These are phyloP conservation scores for Lasiodiplodia gonubiensis DNA, from an alignment of 2,329 filamentous ascomycete species.

Conservation along the genomic window DNA sequence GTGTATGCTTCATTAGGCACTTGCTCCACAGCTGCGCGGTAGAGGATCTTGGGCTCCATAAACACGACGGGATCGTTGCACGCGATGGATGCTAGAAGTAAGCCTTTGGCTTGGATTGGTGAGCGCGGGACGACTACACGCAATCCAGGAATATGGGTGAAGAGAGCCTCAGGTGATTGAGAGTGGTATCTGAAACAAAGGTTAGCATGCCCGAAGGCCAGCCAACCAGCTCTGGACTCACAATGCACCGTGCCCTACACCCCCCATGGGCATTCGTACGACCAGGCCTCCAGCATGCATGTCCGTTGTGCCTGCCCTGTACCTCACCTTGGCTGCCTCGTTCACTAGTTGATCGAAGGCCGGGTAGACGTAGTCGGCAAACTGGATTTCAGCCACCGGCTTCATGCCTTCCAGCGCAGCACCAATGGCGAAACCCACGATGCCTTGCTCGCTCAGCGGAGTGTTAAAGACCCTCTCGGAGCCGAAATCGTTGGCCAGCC, in stretches of 20 bases:
- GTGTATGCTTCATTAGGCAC: slow-evolving; percentile 81
- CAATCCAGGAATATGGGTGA: slow-evolving; percentile 85
- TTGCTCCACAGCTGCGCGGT: slow-evolving; percentile 89
- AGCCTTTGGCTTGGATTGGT: slow-evolving; percentile 85
- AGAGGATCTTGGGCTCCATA: slow-evolving; percentile 93
- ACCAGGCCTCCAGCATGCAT: slow-evolving; percentile 74
- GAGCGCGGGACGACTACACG: slow-evolving; percentile 86
- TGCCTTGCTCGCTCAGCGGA: slow-evolving; percentile 90
- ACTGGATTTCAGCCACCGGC: slow-evolving; percentile 92
- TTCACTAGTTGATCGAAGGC: slow-evolving; percentile 95
- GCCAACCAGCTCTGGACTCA: slow-evolving; percentile 42
- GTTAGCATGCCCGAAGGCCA: not conserved
- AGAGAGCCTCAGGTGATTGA: slow-evolving; percentile 86
- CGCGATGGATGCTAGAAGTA: slow-evolving; percentile 76
- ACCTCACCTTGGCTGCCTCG: slow-evolving; percentile 87
- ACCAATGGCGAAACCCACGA: slow-evolving; percentile 91
- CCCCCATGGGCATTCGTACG: slow-evolving; percentile 87
- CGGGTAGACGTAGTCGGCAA: slow-evolving; percentile 92
- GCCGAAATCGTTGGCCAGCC: slow-evolving; percentile 85
- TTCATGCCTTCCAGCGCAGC: slow-evolving; percentile 89
- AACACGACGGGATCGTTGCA: slow-evolving; percentile 88
- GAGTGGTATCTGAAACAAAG: slow-evolving; percentile 69
- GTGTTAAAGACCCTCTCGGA: slow-evolving; percentile 94
- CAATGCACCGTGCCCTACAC: slow-evolving; percentile 85
- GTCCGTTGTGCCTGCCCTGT: slow-evolving; percentile 66